Percentiles rank a stretch among this genome's conserved stretches.
These are phyloP conservation scores for Rubia yunnanensis DNA, from an alignment of 257 asterid genomes.

Conservation along the genomic window DNA sequence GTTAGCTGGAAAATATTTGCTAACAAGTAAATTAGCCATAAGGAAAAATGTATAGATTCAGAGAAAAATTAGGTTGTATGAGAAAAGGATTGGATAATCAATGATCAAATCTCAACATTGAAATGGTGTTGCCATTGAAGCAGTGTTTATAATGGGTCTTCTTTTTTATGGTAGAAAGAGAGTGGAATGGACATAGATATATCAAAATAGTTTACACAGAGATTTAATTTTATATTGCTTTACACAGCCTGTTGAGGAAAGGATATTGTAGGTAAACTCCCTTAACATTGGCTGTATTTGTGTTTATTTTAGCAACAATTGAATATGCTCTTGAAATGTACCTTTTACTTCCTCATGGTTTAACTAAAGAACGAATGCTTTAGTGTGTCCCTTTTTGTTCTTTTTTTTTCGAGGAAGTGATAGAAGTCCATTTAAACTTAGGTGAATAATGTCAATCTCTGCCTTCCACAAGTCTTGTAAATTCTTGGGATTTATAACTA, in stretches of 20 bases:
- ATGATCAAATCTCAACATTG: neutral
- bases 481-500: neutral
- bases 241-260: neutral
- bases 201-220: too few species aligned
- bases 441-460: neutral
- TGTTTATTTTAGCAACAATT: neutral
- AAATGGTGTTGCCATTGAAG: neutral
- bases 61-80: neutral
- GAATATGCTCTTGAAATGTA: neutral
- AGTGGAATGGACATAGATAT: too few species aligned
- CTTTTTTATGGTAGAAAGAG: too few species aligned
- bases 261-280: neutral
- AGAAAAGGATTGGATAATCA: neutral
- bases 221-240: too few species aligned
- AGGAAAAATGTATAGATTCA: neutral
- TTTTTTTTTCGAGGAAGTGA: neutral
- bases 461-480: neutral
- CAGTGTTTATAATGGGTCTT: neutral
- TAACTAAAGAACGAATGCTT: neutral
- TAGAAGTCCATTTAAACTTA: neutral
- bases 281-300: neutral
- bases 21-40: neutral
- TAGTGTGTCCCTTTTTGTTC: neutral
- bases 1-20: neutral
- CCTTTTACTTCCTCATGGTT: neutral